Evolutionary conservation across 2,329 filamentous ascomycete genomes (phyloP), one percentile per base, ranked within the genome.

Genomic region (Teratosphaeria zuluensis): DNA sequence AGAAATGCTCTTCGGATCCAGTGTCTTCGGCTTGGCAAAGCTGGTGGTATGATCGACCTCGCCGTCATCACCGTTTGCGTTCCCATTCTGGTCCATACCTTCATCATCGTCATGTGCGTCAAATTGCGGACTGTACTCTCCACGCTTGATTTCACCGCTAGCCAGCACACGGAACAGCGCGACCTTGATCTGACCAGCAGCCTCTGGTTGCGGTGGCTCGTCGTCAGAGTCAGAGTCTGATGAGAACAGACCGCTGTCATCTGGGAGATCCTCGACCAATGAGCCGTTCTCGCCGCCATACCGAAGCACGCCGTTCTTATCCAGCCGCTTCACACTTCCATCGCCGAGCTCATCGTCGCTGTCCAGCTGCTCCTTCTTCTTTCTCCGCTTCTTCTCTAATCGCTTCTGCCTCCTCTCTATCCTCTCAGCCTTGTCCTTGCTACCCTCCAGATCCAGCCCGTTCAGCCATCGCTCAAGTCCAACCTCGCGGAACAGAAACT

Each of bases 61-160:
- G 61, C 88, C 84, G 61, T 89, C 84, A 14, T 79, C 80, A 46
- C 81, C 84, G 55, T 79, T 82, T 6, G 78, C 80, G 31, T 78
- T 77, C 16, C 75, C 76, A 48, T 78, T 78, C 59, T 82, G 79
- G 53, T 76, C 76, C 75, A 31, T 80, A 74, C 58, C 74, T 73
- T 96, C 91, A 62, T 96, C 92, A 63, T 96, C 92, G 69, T 97
- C 94, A 68, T 97, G 90, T 2, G 92, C 92, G 72, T 96, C 92
- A 64, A 97, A 97, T 69, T 97, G 94, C 12, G 94, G 94, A 1
- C 92, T 96, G 74, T 97, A 99, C 75, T 99, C 94, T 63, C 94
- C 94, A 70, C 92, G 90, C 77, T 96, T 97, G 71, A 99, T 95
- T 73, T 97, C 94, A 14, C 94, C 94, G 6, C 91, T 96, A 1